These are phyloP conservation scores for Dujonia santamariae DNA, from an alignment of 1,139 yeast genomes.

Conservation along the genomic window DNA sequence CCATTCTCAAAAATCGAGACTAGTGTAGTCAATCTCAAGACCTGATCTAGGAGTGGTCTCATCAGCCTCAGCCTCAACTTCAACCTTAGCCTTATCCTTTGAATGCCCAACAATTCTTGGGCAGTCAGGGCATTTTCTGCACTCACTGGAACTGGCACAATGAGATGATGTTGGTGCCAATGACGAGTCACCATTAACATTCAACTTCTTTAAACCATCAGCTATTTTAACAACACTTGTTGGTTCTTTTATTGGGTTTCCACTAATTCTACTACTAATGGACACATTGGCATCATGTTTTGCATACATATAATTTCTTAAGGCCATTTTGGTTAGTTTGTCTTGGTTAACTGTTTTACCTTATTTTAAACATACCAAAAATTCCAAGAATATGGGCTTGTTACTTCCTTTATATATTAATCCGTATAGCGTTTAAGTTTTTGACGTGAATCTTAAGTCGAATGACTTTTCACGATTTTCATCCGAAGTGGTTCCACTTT, in stretches of 20 bases:
- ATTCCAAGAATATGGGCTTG: background rate
- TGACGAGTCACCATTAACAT: no score
- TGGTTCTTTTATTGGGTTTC: constrained; percentile 2
- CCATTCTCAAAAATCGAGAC: constrained; percentile 7
- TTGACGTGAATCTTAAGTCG: no score
- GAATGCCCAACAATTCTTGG: no score
- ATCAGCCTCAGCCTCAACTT: no score
- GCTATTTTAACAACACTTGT: background rate
- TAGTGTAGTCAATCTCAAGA: constrained; percentile 18
- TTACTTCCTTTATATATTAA: no score
- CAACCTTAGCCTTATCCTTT: constrained; percentile 9
- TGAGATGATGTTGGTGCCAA: constrained; percentile 8
- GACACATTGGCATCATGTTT: constrained; percentile 22
- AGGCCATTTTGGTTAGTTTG: constrained; percentile 27
- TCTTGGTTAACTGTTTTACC: background rate
- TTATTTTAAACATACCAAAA: background rate
- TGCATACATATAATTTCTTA: constrained; percentile 42
- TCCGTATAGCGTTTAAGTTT: no score
- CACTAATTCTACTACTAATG: constrained; percentile 7
- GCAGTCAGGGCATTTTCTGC: constrained; percentile 29
- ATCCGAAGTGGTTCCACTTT: constrained; percentile 15
- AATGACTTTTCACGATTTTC: background rate
- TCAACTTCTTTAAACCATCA: background rate
- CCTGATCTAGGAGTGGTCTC: no score
- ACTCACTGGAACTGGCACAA: constrained; percentile 9